Evolutionary conservation across 169 alveolate species (phyloP), one percentile per base, ranked within the genome.

Genomic region (Eimeria maxima): DNA sequence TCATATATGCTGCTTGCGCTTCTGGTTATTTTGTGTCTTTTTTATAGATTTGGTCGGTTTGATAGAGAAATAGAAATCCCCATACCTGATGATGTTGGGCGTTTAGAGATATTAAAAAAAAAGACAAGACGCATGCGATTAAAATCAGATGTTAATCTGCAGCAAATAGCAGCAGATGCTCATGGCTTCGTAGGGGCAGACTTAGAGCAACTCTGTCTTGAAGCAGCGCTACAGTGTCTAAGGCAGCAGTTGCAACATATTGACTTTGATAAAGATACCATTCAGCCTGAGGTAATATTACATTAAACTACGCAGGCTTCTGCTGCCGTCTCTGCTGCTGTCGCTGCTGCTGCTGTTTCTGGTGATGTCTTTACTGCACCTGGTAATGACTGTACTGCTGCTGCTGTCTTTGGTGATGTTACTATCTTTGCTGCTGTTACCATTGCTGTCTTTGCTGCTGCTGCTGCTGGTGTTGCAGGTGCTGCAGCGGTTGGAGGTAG

Each of bases 201-300:
- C 95, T 94, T 99, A 80, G 99, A 99, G 27, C 98, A 99, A 91
- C 97, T 99, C 45, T 99, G 99, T 96, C 98, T 99, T 5, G 99
- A 99, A 96, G 99, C 99, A 24, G 99, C 99, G 45, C 97, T 99
- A 67, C 98, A 99, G 93, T 99, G 99, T 96, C 99, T 99, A 57
- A 97, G 99, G 96, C 99, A 99, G 96, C 99, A 99, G 97, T 98
- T 99, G 99, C 99, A 99, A 89, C 97, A 98, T 57, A 99, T 99
- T 65, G 99, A 99, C 97, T 98, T 99, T 86, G 99, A 99, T 96
- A 99, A 98, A 55, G 99, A 99, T 47, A 98, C 98, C 50, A 98
- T 99, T 53, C 99, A 99, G 96, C 99, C 99, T 53, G 99, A 98
- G 81, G 98, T 99, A 47, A n/a, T n/a, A n/a, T n/a, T n/a, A n/a